Conservation (phyloP, 306 rosid genomes). For the Geum urbanum region DNA sequence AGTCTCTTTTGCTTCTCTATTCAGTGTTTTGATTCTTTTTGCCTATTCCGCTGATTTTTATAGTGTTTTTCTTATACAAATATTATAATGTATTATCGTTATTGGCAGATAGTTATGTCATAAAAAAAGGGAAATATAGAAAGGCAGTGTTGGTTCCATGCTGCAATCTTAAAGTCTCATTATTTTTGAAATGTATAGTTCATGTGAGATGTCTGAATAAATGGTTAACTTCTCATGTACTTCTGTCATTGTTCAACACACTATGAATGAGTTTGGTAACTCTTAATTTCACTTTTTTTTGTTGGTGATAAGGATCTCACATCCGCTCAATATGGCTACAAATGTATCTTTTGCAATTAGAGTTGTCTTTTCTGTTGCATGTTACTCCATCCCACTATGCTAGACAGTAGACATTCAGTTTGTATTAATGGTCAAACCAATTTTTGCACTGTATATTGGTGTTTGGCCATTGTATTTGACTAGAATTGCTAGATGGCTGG, state of each 20-base stretch:
- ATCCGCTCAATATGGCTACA: background rate
- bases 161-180: background rate
- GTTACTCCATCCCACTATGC: background rate
- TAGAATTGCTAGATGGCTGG: background rate
- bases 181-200: background rate
- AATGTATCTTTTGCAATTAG: background rate
- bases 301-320: background rate
- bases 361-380: background rate
- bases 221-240: background rate
- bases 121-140: background rate
- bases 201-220: background rate
- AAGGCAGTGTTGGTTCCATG: background rate
- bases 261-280: background rate
- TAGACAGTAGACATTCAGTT: background rate
- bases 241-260: background rate
- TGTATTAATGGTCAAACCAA: background rate
- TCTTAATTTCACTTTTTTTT: background rate
- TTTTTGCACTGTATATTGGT: background rate
- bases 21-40: conserved; percentile 18
- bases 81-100: too few relatives aligned
- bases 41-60: conserved; percentile 15
- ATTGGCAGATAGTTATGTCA: background rate
- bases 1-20: background rate
- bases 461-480: background rate
- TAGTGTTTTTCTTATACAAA: background rate